Conservation (phyloP, 2,329 filamentous ascomycete genomes). For the Peltaster fructicola region DNA sequence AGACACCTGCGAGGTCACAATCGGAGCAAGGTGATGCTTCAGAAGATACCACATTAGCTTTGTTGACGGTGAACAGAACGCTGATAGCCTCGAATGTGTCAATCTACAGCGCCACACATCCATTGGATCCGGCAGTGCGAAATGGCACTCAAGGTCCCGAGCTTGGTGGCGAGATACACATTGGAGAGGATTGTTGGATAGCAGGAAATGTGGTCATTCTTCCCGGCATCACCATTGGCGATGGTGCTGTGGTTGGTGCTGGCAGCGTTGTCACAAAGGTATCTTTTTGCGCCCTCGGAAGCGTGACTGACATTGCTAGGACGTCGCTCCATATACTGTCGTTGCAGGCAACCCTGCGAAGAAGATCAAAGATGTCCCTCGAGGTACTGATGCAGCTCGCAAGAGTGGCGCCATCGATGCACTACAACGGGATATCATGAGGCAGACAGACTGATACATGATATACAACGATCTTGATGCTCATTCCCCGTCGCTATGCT, state of each 20-base stretch:
- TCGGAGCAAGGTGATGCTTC: conserved; percentile 61
- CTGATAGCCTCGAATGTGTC: conserved; percentile 63
- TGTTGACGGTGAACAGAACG: too few species aligned
- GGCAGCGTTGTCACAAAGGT: conserved; percentile 69
- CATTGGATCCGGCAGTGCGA: conserved; percentile 54
- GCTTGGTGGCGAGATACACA: conserved; percentile 50
- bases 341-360: conserved; percentile 52
- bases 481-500: too few species aligned
- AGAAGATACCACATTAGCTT: too few species aligned
- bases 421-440: conserved; percentile 12
- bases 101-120: conserved; percentile 60
- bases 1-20: conserved; percentile 56
- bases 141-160: conserved; percentile 65
- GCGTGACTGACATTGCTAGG: conserved; percentile 11
- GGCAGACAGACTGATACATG: neutral
- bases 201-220: conserved; percentile 54
- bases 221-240: conserved; percentile 61
- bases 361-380: conserved; percentile 26
- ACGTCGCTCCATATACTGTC: conserved; percentile 45
- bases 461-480: neutral
- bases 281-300: conserved; percentile 2
- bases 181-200: conserved; percentile 71
- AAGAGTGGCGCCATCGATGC: conserved; percentile 15
- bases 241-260: conserved; percentile 57
- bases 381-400: conserved; percentile 11